These are phyloP conservation scores for Orobanche coerulescens DNA, from an alignment of 257 asterid species.

Conservation along the genomic window DNA sequence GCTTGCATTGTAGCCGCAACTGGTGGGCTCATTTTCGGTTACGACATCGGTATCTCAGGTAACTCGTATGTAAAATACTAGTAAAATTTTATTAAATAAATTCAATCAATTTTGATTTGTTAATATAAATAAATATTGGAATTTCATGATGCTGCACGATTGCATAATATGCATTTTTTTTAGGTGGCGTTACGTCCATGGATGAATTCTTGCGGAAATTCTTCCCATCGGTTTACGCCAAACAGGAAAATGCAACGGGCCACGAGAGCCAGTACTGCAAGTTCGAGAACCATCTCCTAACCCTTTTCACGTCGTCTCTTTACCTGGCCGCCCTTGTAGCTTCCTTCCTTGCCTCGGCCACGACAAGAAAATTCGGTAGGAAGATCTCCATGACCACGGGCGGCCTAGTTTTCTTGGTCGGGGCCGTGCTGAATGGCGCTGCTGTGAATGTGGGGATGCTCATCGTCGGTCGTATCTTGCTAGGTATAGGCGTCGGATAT, in stretches of 20 bases:
- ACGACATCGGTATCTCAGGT: constrained; percentile 58
- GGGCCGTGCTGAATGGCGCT: constrained; percentile 42
- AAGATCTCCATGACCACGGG: constrained; percentile 42
- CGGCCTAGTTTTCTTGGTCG: constrained; percentile 38
- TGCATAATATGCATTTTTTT: no score
- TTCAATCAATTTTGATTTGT: no score
- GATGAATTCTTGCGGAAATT: constrained; percentile 46
- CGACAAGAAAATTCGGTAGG: constrained; percentile 42
- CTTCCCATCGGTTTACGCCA: constrained; percentile 39
- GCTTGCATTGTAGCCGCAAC: constrained; percentile 47
- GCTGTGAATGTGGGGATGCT: constrained; percentile 47
- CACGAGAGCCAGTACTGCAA: constrained; percentile 38
- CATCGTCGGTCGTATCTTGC: constrained; percentile 49
- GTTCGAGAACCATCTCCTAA: constrained; percentile 40
- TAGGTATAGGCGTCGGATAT: constrained; percentile 58
- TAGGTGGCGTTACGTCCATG: constrained; percentile 72
- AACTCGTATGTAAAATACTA: no score
- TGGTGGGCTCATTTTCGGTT: constrained; percentile 56
- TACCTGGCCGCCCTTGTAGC: constrained; percentile 55
- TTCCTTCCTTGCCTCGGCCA: constrained; percentile 48
- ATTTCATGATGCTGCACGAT: no score
- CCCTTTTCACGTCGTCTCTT: constrained; percentile 59
- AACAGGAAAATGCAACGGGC: constrained; percentile 12
- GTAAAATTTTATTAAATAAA: no score
- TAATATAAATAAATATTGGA: no score